A percentile compares a stretch with the other conserved stretches of the same genome.
Conservation (phyloP, 441 rosid genomes). For the Adansonia madagascariensis region DNA sequence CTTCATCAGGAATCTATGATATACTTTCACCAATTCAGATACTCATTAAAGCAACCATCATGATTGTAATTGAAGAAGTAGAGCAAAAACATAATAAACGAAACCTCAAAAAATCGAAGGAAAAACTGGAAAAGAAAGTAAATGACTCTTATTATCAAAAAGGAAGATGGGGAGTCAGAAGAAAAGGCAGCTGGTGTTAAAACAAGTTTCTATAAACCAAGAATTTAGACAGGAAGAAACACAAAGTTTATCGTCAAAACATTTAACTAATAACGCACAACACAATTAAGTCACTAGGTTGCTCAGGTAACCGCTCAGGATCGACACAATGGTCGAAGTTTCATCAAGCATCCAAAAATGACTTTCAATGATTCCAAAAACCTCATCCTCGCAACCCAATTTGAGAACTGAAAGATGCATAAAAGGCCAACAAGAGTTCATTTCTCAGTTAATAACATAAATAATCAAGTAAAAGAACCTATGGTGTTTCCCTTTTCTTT, state of each 20-base stretch:
- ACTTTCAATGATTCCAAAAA: constrained; percentile 29
- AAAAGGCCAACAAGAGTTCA: not conserved
- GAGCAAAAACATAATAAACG: not conserved
- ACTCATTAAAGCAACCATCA: constrained; percentile 38
- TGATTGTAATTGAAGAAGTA: not conserved
- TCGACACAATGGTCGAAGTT: constrained; percentile 49
- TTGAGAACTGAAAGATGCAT: not conserved
- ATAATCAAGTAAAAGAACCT: not conserved
- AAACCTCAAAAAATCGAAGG: not conserved
- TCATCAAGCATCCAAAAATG: constrained; percentile 39
- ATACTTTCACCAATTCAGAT: constrained; percentile 18
- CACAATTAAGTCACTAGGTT: not conserved
- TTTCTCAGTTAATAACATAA: not conserved
- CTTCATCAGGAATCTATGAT: constrained; percentile 32
- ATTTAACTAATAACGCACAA: not conserved
- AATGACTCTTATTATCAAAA: not conserved
- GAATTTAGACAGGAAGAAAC: not conserved
- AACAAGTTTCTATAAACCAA: not conserved
- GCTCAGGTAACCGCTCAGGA: constrained; percentile 76
- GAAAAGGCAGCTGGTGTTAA: not conserved
- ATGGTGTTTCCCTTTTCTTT: not conserved
- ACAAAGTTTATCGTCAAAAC: not conserved
- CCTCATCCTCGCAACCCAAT: constrained; percentile 54
- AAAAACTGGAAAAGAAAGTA: not conserved
- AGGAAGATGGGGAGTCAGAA: not conserved